Conservation (phyloP, 2,329 filamentous ascomycete genomes). For the Dothideomycetes sp. region DNA sequence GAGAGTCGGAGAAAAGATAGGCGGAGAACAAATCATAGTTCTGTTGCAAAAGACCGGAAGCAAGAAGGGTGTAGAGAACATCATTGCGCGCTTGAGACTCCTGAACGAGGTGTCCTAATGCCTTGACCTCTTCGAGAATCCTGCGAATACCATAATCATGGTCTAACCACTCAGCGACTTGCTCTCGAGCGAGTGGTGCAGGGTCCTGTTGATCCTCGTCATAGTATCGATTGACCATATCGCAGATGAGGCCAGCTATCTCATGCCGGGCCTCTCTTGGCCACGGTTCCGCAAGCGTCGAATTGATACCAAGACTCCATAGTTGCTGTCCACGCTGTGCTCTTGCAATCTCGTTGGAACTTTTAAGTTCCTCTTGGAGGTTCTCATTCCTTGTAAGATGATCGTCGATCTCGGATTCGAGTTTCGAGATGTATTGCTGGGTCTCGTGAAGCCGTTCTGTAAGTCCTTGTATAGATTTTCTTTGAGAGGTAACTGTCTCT, state of each 20-base stretch:
- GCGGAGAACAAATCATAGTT: conserved; percentile 6
- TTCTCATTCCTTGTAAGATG: neutral
- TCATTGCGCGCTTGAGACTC: neutral
- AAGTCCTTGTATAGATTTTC: too few species aligned
- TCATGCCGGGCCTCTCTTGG: neutral
- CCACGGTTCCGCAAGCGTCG: conserved; percentile 1
- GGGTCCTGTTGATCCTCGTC: neutral
- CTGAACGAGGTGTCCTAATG: neutral
- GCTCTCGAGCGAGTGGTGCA: neutral
- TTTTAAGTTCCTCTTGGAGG: neutral
- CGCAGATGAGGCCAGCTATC: neutral
- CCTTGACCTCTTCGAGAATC: neutral
- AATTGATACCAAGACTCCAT: conserved; percentile 2
- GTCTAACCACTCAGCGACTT: conserved; percentile 2
- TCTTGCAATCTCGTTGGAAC: neutral
- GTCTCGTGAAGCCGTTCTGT: too few species aligned
- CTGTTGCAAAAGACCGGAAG: conserved; percentile 1
- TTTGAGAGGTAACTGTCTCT: too few species aligned
- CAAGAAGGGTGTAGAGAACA: conserved; percentile 1
- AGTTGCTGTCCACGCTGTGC: neutral
- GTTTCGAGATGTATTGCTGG: neutral
- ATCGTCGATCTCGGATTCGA: neutral
- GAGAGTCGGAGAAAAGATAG: neutral
- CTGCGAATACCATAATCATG: neutral
- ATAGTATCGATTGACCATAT: neutral